Evolutionary conservation across 768 basidiomycete genomes (phyloP), one percentile per base, ranked within the genome.

Genomic region (Hygrophorus russula): DNA sequence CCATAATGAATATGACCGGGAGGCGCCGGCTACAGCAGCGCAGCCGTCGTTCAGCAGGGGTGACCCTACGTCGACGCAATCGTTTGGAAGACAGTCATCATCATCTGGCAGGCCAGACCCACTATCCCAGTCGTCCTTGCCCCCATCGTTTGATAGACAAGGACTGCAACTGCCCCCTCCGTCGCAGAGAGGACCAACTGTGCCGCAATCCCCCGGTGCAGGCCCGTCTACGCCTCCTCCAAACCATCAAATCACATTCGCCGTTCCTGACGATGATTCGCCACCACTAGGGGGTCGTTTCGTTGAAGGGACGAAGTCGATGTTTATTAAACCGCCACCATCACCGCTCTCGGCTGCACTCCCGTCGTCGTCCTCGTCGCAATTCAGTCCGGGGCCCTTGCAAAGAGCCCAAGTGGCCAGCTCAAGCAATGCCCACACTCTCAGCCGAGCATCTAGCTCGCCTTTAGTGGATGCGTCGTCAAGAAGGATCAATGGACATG

Each of bases 281-380:
- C 73, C 79, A 5, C 76, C 75, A 10, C 70, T 79, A 13, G 76
- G 78, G 38, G 79, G 79, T 19, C 76, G 75, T 6, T 73, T 83
- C 42, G 70, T 73, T 17, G 84, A 88, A 54, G 83, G 84, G 28
- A 78, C 85, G 6, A 77, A 78, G 59, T 89, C 87, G 6, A 85
- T 86, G 84, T 84, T 85, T 49, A 69, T 86, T 50, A 73, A 75
- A 43, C 59, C 75, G 15, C 57, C 68, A 7, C 56, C 70, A 19
- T 59, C 68, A 12, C 55, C 66, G n/a, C 54, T 59, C 24, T 52
- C 61, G 14, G 55, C 65, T 19, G 60, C 66, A 32, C 56, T 59
- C 7, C 56, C 59, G 15, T 43, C 61, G 5, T 56, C 66, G 7
- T 56, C 66, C 27, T 62, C 67, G 3, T 65, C 67, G 2, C 56